Evolutionary conservation across 257 asterid species (phyloP).

Genomic region (Rauvolfia tetraphylla): DNA sequence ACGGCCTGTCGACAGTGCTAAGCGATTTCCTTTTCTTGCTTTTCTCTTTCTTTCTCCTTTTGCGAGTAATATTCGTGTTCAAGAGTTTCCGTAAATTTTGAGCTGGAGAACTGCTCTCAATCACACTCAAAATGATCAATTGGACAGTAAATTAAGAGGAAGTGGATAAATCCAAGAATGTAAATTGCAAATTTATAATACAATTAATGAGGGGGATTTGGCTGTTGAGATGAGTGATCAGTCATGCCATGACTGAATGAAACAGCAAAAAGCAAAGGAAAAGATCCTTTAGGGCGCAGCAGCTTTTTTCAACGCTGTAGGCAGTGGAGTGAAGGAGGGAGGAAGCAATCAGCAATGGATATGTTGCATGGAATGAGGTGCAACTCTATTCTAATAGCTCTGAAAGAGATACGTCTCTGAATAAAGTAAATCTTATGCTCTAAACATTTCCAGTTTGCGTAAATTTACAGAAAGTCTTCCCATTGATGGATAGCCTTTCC

Average conservation of each 20-base stretch:
- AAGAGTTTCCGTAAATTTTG: too few relatives aligned
- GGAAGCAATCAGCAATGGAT: too few relatives aligned
- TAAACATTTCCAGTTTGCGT: conserved; percentile 4
- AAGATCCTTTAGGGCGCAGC: background rate
- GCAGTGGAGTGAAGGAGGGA: background rate
- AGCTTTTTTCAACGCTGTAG: background rate
- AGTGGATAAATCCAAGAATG: too few relatives aligned
- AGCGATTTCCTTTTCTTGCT: too few relatives aligned
- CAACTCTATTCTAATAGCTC: background rate
- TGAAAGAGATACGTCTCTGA: conserved; percentile 9
- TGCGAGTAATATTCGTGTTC: too few relatives aligned
- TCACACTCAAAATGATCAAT: too few relatives aligned
- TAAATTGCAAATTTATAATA: too few relatives aligned
- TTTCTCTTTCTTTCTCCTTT: too few relatives aligned
- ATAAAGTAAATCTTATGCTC: background rate
- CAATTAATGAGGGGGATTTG: background rate
- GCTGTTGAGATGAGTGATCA: background rate
- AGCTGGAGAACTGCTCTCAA: too few relatives aligned
- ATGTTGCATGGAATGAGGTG: background rate
- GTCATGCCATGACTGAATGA: background rate
- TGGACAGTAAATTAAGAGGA: too few relatives aligned
- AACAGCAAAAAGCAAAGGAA: background rate
- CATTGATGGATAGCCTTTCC: background rate
- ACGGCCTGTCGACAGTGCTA: too few relatives aligned
- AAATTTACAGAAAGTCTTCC: background rate